Percentiles rank a stretch among this genome's conserved stretches.
phyloP scores from a whole-genome alignment of 129 eudicot genomes.

The Oenanthe sinensis region DNA sequence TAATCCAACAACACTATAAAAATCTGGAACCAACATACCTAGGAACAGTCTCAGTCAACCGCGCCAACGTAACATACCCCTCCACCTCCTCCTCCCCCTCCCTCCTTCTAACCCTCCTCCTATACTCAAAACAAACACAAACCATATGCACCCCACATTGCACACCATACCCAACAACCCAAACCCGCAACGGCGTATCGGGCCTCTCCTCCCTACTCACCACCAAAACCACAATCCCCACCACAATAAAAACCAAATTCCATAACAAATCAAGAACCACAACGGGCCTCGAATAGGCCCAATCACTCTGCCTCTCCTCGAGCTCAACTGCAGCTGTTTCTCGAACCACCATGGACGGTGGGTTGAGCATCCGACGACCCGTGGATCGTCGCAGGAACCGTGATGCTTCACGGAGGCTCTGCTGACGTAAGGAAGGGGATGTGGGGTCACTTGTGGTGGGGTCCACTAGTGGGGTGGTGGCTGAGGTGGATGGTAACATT shows the following conservation, averaged over 20 bases:
- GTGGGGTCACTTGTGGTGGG: conserved; percentile 21
- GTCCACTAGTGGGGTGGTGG: conserved; percentile 31
- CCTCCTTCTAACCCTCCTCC: conserved; percentile 23
- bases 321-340: conserved; percentile 58
- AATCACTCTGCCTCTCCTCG: conserved; percentile 52
- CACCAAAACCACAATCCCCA: conserved; percentile 25
- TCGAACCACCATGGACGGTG: conserved; percentile 50
- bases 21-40: conserved; percentile 12
- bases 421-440: conserved; percentile 36
- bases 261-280: conserved; percentile 46
- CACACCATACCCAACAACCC: conserved; percentile 53
- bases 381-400: conserved; percentile 47
- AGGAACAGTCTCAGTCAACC: conserved; percentile 21
- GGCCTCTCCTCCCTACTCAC: conserved; percentile 32
- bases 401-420: conserved; percentile 47
- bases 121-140: conserved; percentile 53
- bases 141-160: conserved; percentile 57
- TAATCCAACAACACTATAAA: neutral
- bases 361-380: conserved; percentile 37
- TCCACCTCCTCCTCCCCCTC: conserved; percentile 10
- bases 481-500: conserved; percentile 29
- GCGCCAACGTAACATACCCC: conserved; percentile 38
- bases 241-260: conserved; percentile 43
- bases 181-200: conserved; percentile 31
- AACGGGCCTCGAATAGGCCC: conserved; percentile 65